phyloP scores from a whole-genome alignment of 2,329 filamentous ascomycete species.

The Penicillium psychrosexuale region DNA sequence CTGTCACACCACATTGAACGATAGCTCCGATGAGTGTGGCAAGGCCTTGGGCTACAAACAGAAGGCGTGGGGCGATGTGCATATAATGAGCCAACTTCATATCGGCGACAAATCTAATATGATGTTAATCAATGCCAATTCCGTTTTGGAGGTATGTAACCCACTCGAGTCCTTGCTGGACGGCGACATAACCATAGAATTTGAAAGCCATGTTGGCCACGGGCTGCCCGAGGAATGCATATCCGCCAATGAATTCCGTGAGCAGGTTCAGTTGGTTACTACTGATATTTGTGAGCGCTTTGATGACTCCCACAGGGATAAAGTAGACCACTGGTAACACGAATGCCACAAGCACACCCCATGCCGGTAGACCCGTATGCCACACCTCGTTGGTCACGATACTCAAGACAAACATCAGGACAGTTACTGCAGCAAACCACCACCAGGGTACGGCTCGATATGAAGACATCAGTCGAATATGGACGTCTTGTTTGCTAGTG shows the following conservation, averaged over 20 bases:
- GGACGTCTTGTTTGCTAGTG: constrained; percentile 39
- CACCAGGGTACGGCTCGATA: constrained; percentile 46
- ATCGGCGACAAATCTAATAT: constrained; percentile 59
- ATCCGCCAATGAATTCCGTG: constrained; percentile 50
- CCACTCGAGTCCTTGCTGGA: constrained; percentile 58
- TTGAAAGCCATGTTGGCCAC: constrained; percentile 63
- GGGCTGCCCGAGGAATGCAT: constrained; percentile 47
- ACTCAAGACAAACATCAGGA: constrained; percentile 38
- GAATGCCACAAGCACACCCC: constrained; percentile 47
- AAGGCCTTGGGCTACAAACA: constrained; percentile 52
- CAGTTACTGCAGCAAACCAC: constrained; percentile 45
- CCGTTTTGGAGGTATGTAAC: constrained; percentile 4
- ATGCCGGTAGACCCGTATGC: constrained; percentile 46
- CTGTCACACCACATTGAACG: constrained; percentile 50
- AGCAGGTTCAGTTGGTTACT: constrained; percentile 50
- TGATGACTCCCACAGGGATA: constrained; percentile 49
- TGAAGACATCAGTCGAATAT: constrained; percentile 43
- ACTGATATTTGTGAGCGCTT: constrained; percentile 49
- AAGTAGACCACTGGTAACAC: constrained; percentile 48
- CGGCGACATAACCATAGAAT: constrained; percentile 66
- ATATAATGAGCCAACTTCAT: constrained; percentile 59
- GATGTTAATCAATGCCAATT: not conserved
- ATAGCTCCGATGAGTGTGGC: constrained; percentile 50
- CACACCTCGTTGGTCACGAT: constrained; percentile 44
- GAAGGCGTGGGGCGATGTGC: constrained; percentile 47